A percentile compares a stretch with the other conserved stretches of the same genome.
phyloP scores from a whole-genome alignment of 345 rosid species.

The Pistacia atlantica region DNA sequence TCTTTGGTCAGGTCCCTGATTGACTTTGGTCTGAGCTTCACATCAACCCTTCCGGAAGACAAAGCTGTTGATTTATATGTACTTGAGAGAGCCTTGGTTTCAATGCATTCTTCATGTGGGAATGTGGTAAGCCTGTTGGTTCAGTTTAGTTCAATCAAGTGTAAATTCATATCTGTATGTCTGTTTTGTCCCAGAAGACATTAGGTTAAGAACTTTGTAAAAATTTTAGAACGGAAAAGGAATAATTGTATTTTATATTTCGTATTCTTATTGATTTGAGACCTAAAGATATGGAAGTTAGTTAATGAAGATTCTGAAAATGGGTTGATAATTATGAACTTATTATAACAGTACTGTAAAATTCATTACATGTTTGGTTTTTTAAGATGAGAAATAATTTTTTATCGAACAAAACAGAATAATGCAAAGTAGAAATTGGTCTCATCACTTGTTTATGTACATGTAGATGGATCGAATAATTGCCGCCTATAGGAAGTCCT shows the following conservation, averaged over 20 bases:
- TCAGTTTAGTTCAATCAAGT: background rate
- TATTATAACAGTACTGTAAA: background rate
- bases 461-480: constrained; percentile 81
- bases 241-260: background rate
- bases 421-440: background rate
- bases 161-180: background rate
- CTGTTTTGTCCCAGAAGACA: background rate
- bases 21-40: constrained; percentile 95
- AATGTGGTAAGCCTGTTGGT: constrained; percentile 69
- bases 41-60: constrained; percentile 91
- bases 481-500: constrained; percentile 80
- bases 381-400: background rate
- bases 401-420: background rate
- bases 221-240: background rate
- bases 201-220: background rate
- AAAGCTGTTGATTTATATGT: constrained; percentile 96
- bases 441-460: background rate
- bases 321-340: background rate
- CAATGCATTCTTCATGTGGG: constrained; percentile 96
- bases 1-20: constrained; percentile 63
- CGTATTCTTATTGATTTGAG: background rate
- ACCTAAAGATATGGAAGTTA: background rate
- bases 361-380: background rate
- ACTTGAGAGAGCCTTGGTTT: constrained; percentile 89
- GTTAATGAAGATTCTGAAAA: background rate